Evolutionary conservation across 1,139 yeast species (phyloP), one percentile per base, ranked within the genome.

Genomic region (Candida sanyaensis): DNA sequence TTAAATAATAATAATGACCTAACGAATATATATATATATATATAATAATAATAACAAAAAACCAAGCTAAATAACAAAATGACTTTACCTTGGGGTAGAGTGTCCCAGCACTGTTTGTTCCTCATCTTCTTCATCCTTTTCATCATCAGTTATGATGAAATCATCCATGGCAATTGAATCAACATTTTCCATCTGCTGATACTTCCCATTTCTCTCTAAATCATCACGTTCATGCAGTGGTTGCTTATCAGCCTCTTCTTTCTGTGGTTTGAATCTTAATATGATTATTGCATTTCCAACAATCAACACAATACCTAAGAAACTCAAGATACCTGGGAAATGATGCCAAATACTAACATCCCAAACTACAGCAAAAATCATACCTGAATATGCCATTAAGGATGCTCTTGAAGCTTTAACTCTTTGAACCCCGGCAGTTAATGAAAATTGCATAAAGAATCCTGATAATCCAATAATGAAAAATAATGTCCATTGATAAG

Each of bases 341-440:
- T 86, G 90, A 49, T 81, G 77, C 84, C 91, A 90, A 37, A 90
- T 71, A 1, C 81, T 49, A 34, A 83, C 70, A 60, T 91, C 97
- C 83, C 92, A 85, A 32, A 86, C 54, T n/a, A 89, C 69, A 0
- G 96, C 93, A 68, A 86, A 89, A 1, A 90, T 68, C 75, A 91
- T 77, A 58, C 85, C 89, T 2, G 90, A 77, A 64, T 91, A 91
- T 5, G 81, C 71, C 78, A 88, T 85, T 52, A 88, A 75, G 5
- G 93, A 77, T 0, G 92, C 91, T 49, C 89, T 77, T 1, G 91
- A 83, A 1, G 97, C 96, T 51, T 77, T 76, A 52, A 88, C 96
- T 50, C 90, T 71, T 63, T 89, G 96, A 45, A 91, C 78, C 1
- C 96, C 97, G 3, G 90, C 84, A 0, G 97, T 88, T 47, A 88